These are phyloP conservation scores for Fusarium liriodendri DNA, from an alignment of 2,329 filamentous ascomycete species.

Conservation along the genomic window DNA sequence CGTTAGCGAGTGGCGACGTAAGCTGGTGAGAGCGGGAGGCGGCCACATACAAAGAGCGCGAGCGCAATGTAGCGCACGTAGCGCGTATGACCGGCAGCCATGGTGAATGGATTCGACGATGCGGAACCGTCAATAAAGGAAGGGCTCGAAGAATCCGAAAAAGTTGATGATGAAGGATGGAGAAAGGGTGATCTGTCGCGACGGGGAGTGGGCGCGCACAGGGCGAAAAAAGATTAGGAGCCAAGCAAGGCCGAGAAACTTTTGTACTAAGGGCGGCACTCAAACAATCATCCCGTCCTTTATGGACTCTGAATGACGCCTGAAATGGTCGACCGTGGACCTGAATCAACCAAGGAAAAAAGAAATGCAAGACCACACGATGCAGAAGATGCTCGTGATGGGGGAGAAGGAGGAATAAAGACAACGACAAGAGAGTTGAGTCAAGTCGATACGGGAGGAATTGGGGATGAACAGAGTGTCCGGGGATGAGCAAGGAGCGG, in stretches of 20 bases:
- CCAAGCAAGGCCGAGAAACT: slow-evolving; percentile 16
- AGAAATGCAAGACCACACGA: background rate
- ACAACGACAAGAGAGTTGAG: background rate
- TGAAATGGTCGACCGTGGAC: slow-evolving; percentile 1
- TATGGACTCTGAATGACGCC: background rate
- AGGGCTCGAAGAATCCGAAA: slow-evolving; percentile 13
- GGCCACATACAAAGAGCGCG: slow-evolving; percentile 79
- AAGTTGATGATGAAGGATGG: slow-evolving; percentile 33
- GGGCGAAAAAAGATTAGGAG: slow-evolving; percentile 32
- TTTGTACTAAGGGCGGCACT: slow-evolving; percentile 21
- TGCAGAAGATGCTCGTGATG: background rate
- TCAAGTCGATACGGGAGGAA: slow-evolving; percentile 9
- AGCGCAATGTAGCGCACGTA: slow-evolving; percentile 84
- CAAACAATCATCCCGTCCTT: slow-evolving; percentile 1
- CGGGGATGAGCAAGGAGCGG: slow-evolving; percentile 17
- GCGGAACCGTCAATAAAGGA: slow-evolving; percentile 19
- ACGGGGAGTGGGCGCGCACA: slow-evolving; percentile 11
- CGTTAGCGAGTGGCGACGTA: slow-evolving; percentile 25
- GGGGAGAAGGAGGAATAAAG: background rate
- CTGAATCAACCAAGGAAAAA: background rate
- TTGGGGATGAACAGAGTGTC: slow-evolving; percentile 37
- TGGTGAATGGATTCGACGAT: slow-evolving; percentile 49
- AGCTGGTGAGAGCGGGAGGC: slow-evolving; percentile 2
- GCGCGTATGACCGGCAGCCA: slow-evolving; percentile 77
- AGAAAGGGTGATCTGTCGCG: slow-evolving; percentile 25